Conservation (phyloP, 2,329 filamentous ascomycete genomes). For the Cordyceps sp. region DNA sequence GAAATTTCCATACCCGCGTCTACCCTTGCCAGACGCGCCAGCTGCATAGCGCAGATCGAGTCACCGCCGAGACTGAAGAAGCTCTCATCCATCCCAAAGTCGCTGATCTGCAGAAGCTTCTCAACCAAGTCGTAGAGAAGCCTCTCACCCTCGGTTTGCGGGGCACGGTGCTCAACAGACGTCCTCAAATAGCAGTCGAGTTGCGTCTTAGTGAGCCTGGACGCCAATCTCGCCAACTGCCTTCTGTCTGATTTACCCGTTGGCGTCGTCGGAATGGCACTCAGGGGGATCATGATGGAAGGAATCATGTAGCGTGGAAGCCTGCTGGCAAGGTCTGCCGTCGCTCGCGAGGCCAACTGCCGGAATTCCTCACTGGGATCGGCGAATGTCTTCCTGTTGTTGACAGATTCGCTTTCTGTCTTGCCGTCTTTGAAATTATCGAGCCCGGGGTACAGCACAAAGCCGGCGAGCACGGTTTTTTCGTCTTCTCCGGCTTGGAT, state of each 20-base stretch:
- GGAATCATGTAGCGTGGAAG: constrained; percentile 10
- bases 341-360: background rate
- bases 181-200: background rate
- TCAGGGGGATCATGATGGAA: constrained; percentile 3
- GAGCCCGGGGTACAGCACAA: background rate
- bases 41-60: constrained; percentile 25
- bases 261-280: constrained; percentile 3
- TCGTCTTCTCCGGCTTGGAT: background rate
- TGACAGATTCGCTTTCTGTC: too few species aligned
- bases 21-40: constrained; percentile 18
- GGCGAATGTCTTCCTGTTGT: too few species aligned
- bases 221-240: background rate
- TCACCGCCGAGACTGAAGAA: constrained; percentile 26
- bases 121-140: background rate
- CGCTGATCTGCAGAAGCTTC: constrained; percentile 1
- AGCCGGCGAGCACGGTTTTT: background rate
- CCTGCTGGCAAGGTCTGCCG: background rate
- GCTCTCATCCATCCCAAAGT: constrained; percentile 14
- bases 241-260: constrained; percentile 9
- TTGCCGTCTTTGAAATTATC: too few species aligned
- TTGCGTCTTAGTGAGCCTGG: background rate
- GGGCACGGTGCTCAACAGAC: background rate
- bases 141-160: background rate
- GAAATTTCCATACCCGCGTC: constrained; percentile 1
- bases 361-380: background rate